These are phyloP conservation scores for Acacia concinna DNA, from an alignment of 331 rosid species.

Conservation along the genomic window DNA sequence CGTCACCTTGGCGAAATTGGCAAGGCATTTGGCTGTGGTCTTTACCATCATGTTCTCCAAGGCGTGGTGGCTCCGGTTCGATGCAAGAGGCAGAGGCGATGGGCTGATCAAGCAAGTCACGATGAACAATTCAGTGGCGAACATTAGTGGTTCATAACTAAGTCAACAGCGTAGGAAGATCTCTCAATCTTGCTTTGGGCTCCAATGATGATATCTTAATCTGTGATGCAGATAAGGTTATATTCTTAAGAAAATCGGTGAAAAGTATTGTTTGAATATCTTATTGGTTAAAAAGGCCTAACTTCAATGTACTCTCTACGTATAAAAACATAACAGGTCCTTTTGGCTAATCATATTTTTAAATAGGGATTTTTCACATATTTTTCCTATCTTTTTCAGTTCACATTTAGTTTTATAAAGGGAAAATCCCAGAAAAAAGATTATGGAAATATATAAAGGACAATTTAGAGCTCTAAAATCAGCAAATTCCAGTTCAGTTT, in stretches of 20 bases:
- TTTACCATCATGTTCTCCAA: neutral
- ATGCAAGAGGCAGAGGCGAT: slow-evolving; percentile 35
- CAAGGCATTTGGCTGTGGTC: neutral
- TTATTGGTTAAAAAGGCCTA: too few relatives aligned
- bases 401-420: neutral
- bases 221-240: slow-evolving; percentile 51
- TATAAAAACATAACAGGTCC: too few relatives aligned
- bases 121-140: slow-evolving; percentile 42
- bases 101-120: slow-evolving; percentile 74
- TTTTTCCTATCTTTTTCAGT: neutral
- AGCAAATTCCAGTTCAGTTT: too few relatives aligned
- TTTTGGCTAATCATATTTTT: too few relatives aligned
- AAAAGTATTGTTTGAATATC: too few relatives aligned
- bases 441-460: too few relatives aligned
- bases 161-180: slow-evolving; percentile 77
- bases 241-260: too few relatives aligned
- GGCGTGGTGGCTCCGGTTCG: slow-evolving; percentile 23
- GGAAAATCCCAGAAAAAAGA: too few relatives aligned
- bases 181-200: slow-evolving; percentile 54
- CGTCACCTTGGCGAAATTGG: neutral
- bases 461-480: too few relatives aligned
- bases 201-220: slow-evolving; percentile 34
- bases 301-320: too few relatives aligned
- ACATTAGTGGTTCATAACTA: slow-evolving; percentile 51
- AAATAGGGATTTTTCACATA: neutral